Evolutionary conservation across 1,284 basidiomycete genomes (phyloP), one percentile per base, ranked within the genome.

Genomic region (Testicularia cyperi): DNA sequence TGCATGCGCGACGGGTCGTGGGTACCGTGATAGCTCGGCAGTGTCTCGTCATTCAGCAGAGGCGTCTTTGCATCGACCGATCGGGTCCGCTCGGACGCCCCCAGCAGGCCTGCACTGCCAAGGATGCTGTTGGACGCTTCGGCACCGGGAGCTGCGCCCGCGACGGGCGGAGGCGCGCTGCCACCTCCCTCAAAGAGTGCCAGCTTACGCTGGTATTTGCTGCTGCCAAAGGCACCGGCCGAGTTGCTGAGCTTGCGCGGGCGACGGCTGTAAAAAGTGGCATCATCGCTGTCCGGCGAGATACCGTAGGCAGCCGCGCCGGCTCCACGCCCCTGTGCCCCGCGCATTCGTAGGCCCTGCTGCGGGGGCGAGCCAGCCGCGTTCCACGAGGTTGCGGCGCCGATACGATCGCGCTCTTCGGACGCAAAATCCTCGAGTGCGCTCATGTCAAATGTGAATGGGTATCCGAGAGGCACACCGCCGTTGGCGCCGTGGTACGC

Each of bases 161-260:
- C 60, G 4, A 63, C 45, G 10, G 68, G 68, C 7, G 68, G 68
- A 3, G 68, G 68, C 5, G 65, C 49, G 24, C 66, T 63, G 12
- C 79, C 80, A 31, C 79, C 79, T 22, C 84, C 84, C 75, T 97
- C 94, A 72, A 98, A 97, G 2, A 95, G 79, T 0, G 91, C 92
- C 69, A 97, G 83, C 78, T 96, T 97, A 22, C 86, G 86, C 42
- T 86, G 87, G 49, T 78, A 78, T 36, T 70, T 64, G 54, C 68
- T 65, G 41, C 68, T 67, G 19, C 64, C 61, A 21, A 61, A 65
- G 10, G 54, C 43, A 6, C 51, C 57, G 14, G 53, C 60, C 18
- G 61, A 44, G 3, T 46, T 42, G 38, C 61, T 61, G 20, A 63
- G 44, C 33, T 56, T 63, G 31, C 70, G 65, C 4, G 72, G 72